Evolutionary conservation across 164 flowering plant species (phyloP).

Genomic region (Annona squamosa): DNA sequence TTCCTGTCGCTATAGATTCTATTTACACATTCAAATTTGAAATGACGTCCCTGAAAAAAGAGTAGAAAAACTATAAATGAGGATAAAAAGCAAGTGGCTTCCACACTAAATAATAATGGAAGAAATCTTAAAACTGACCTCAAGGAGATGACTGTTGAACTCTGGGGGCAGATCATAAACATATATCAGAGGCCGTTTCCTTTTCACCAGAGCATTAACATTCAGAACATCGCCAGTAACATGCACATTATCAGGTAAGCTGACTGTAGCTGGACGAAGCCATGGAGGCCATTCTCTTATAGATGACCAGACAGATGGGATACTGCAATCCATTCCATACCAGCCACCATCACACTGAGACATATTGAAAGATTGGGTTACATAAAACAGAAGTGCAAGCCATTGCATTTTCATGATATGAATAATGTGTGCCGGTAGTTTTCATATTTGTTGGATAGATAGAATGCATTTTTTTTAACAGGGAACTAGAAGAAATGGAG

Average conservation of each 20-base stretch:
- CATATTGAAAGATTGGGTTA: background rate
- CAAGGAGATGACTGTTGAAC: slow-evolving; percentile 84
- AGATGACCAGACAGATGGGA: slow-evolving; percentile 69
- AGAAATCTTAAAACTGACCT: slow-evolving; percentile 46
- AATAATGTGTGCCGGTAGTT: too few relatives aligned
- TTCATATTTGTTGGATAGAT: too few relatives aligned
- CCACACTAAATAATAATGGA: background rate
- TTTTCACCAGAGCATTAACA: slow-evolving; percentile 58
- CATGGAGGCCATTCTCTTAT: slow-evolving; percentile 80
- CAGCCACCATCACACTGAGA: slow-evolving; percentile 77
- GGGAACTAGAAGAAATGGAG: too few relatives aligned
- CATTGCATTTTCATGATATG: too few relatives aligned
- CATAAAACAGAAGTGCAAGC: background rate
- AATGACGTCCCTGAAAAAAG: slow-evolving; percentile 82
- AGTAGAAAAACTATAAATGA: background rate
- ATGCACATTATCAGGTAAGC: slow-evolving; percentile 40
- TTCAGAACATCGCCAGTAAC: slow-evolving; percentile 22
- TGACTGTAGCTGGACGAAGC: slow-evolving; percentile 80
- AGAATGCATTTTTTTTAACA: too few relatives aligned
- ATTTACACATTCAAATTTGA: slow-evolving; percentile 80
- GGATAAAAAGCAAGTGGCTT: slow-evolving; percentile 1
- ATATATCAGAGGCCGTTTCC: slow-evolving; percentile 89
- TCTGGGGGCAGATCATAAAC: slow-evolving; percentile 93
- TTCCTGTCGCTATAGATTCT: slow-evolving; percentile 67
- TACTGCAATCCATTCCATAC: slow-evolving; percentile 93